Percentiles rank a stretch among this genome's conserved stretches.
phyloP scores from a whole-genome alignment of 148 eudicot genomes.

The Tetragonia tetragonoides region DNA sequence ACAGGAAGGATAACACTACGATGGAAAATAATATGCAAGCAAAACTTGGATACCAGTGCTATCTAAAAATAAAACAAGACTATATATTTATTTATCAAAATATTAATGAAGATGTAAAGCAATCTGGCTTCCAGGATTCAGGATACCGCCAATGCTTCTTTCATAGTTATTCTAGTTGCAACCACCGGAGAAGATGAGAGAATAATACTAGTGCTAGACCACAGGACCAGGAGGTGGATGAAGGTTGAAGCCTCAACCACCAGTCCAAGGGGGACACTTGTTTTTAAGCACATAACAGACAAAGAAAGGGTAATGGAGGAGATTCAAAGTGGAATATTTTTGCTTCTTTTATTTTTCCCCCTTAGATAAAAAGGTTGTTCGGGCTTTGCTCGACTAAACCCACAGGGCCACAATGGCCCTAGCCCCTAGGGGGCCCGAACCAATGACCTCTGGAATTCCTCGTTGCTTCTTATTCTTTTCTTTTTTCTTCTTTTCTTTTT shows the following conservation, averaged over 20 bases:
- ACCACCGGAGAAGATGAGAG: not conserved
- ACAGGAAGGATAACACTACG: not conserved
- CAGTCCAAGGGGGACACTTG: not conserved
- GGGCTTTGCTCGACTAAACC: no score
- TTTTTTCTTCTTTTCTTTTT: no score
- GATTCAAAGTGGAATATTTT: not conserved
- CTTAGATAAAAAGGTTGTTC: no score
- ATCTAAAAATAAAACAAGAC: no score
- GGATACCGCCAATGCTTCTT: not conserved
- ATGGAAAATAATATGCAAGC: not conserved
- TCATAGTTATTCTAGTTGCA: no score
- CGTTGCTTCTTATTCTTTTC: no score
- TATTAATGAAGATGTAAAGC: not conserved
- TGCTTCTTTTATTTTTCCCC: no score
- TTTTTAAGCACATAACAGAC: not conserved
- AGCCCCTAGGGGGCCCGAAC: no score
- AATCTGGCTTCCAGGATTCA: slow-evolving; percentile 1
- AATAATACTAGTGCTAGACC: not conserved
- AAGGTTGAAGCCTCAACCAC: not conserved
- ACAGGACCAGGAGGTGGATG: not conserved
- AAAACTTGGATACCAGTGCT: no score
- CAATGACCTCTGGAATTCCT: no score
- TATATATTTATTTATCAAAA: no score
- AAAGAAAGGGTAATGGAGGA: not conserved
- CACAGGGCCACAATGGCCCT: no score